These are phyloP conservation scores for Circinella umbellata DNA, from an alignment of 371 early-diverging fungal species.

Conservation along the genomic window DNA sequence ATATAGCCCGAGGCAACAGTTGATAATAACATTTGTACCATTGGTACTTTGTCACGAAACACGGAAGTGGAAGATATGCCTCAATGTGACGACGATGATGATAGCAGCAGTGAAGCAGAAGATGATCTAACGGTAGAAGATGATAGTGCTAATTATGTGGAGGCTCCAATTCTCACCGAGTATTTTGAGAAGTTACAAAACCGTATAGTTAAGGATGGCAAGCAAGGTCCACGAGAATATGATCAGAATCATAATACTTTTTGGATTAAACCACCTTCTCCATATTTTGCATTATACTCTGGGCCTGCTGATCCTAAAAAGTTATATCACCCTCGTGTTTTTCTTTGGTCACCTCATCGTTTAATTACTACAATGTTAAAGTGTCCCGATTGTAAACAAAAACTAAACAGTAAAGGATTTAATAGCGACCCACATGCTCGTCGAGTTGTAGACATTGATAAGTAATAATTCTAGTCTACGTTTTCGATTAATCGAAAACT, in stretches of 20 bases:
- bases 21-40: too few relatives aligned
- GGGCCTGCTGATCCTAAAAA: not conserved
- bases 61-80: too few relatives aligned
- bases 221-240: not conserved
- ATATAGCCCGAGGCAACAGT: too few relatives aligned
- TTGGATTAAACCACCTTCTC: constrained; percentile 14
- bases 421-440: constrained; percentile 2
- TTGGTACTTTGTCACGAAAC: too few relatives aligned
- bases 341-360: constrained; percentile 15
- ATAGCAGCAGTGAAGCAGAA: too few relatives aligned
- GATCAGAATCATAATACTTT: not conserved
- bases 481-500: not conserved
- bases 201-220: not conserved
- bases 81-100: too few relatives aligned
- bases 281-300: constrained; percentile 13
- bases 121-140: too few relatives aligned
- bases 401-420: constrained; percentile 1
- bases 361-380: not conserved
- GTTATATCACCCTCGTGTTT: constrained; percentile 9
- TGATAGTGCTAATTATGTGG: not conserved
- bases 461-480: not conserved
- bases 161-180: not conserved
- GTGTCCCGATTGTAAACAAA: not conserved
- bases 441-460: constrained; percentile 14
- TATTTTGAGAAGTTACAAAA: constrained; percentile 8